phyloP scores from a whole-genome alignment of 768 basidiomycete species.

The Mycena galopus region DNA sequence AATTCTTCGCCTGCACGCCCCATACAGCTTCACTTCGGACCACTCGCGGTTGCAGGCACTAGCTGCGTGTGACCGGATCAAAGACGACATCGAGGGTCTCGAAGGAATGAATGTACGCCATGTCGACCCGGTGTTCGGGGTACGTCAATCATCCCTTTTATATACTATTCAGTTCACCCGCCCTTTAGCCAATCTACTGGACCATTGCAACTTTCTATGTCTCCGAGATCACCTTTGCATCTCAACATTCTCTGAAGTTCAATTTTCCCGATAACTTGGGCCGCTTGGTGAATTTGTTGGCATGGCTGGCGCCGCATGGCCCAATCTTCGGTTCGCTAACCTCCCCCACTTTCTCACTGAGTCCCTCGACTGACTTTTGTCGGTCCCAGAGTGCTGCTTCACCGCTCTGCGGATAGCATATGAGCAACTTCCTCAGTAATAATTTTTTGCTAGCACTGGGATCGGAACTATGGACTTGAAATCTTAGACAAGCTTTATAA shows the following conservation, averaged over 20 bases:
- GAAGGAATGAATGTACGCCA: not conserved
- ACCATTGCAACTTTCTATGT: not conserved
- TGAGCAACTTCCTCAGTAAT: too few relatives aligned
- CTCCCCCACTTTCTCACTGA: not conserved
- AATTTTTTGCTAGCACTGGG: too few relatives aligned
- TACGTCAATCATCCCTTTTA: not conserved
- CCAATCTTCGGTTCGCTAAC: not conserved
- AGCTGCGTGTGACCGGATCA: conserved; percentile 8
- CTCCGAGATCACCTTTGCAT: not conserved
- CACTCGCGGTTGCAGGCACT: not conserved
- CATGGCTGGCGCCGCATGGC: not conserved
- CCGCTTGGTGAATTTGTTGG: not conserved
- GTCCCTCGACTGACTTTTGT: not conserved
- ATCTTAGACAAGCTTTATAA: too few relatives aligned
- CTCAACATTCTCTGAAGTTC: not conserved
- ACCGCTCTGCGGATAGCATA: not conserved
- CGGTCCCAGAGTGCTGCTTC: not conserved
- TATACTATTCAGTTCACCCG: not conserved
- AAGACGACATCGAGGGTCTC: not conserved
- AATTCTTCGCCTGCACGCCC: conserved; percentile 11
- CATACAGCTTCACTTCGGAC: not conserved
- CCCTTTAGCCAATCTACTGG: not conserved
- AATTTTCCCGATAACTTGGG: not conserved
- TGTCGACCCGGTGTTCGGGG: not conserved
- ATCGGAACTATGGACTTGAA: too few relatives aligned